Evolutionary conservation across 768 basidiomycete species (phyloP).

Genomic region (Leccinellum luteum): DNA sequence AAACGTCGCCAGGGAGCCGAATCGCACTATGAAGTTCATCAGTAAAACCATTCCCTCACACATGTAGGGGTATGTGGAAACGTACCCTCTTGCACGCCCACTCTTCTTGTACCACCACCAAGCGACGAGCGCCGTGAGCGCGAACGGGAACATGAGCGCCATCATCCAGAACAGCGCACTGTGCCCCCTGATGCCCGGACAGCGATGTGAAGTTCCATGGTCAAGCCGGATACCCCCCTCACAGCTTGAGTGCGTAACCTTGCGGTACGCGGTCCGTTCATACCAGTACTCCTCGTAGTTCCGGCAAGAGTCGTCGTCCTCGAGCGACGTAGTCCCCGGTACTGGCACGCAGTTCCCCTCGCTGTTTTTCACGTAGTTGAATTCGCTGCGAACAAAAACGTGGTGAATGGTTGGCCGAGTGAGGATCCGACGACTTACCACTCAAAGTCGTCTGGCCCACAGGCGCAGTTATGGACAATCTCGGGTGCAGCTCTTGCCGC

Average conservation of each 20-base stretch:
- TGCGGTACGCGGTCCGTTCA: conserved; percentile 87
- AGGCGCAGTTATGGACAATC: conserved; percentile 70
- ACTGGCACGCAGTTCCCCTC: conserved; percentile 77
- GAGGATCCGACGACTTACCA: conserved; percentile 65
- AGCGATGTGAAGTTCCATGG: conserved; percentile 67
- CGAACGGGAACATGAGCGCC: conserved; percentile 73
- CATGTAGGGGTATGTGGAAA: conserved; percentile 7
- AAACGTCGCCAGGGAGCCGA: conserved; percentile 59
- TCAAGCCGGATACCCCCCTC: conserved; percentile 79
- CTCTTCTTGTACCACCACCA: conserved; percentile 82
- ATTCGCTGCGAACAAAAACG: conserved; percentile 60
- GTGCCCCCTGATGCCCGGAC: conserved; percentile 78
- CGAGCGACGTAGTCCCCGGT: conserved; percentile 61
- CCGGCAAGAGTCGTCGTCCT: conserved; percentile 60
- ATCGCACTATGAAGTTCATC: conserved; percentile 52
- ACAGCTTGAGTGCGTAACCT: conserved; percentile 87
- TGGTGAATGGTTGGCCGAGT: not conserved
- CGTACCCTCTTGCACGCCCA: conserved; percentile 73
- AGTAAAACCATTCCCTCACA: not conserved
- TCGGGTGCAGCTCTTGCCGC: conserved; percentile 50
- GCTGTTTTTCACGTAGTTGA: conserved; percentile 76
- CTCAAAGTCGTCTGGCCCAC: conserved; percentile 80
- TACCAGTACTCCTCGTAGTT: conserved; percentile 82
- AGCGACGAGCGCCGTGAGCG: conserved; percentile 68
- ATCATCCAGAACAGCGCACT: conserved; percentile 83